Evolutionary conservation across 208 protist species (phyloP).

Genomic region (Phytomonas sp.): DNA sequence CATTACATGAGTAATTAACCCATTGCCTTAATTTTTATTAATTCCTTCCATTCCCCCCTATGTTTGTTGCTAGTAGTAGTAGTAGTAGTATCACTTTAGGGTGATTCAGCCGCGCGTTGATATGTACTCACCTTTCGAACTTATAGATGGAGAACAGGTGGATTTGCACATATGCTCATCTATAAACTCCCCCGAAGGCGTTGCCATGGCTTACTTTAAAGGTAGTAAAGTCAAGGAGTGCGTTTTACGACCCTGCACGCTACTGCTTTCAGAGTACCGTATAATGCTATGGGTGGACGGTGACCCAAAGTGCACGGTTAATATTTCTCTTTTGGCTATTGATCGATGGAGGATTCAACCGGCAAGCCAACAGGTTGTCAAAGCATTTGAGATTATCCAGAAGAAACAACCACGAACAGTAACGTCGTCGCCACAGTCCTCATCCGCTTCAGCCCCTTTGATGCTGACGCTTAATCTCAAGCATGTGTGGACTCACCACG

Average conservation of each 20-base stretch:
- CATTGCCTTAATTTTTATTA: slow-evolving; percentile 5
- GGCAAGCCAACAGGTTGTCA: slow-evolving; percentile 14
- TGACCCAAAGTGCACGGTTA: slow-evolving; percentile 16
- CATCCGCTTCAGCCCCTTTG: slow-evolving; percentile 14
- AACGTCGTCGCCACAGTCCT: not conserved
- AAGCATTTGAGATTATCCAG: slow-evolving; percentile 15
- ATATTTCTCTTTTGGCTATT: slow-evolving; percentile 48
- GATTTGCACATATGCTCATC: slow-evolving; percentile 20
- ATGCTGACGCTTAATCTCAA: slow-evolving; percentile 33
- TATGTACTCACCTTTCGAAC: slow-evolving; percentile 15
- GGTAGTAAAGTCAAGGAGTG: slow-evolving; percentile 24
- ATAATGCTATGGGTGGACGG: slow-evolving; percentile 14
- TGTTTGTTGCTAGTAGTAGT: slow-evolving; percentile 7
- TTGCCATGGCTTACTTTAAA: slow-evolving; percentile 24
- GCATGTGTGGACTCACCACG: slow-evolving; percentile 29
- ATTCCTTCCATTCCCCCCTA: slow-evolving; percentile 8
- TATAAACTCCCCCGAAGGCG: slow-evolving; percentile 21
- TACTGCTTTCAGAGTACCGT: slow-evolving; percentile 23
- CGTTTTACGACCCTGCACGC: slow-evolving; percentile 25
- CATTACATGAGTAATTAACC: not conserved
- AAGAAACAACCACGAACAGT: slow-evolving; percentile 10
- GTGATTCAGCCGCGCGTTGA: not conserved
- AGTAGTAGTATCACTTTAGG: not conserved
- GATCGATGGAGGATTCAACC: slow-evolving; percentile 28
- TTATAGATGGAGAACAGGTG: slow-evolving; percentile 19